phyloP scores from a whole-genome alignment of 768 basidiomycete genomes.

The Boletus eberwhitei region DNA sequence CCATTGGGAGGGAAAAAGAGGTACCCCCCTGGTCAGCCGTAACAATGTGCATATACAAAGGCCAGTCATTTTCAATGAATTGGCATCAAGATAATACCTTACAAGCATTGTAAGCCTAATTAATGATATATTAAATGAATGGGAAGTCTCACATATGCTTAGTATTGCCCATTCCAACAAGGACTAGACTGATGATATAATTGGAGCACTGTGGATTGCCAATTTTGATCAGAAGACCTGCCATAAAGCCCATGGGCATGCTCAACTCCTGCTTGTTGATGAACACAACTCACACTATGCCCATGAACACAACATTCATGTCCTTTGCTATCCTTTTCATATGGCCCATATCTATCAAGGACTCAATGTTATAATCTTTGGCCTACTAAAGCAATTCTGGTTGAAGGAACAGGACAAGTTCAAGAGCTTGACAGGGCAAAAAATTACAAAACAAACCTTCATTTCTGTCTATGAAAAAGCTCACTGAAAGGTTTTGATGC shows the following conservation, averaged over 20 bases:
- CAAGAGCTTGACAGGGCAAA: neutral
- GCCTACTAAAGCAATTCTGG: slow-evolving; percentile 34
- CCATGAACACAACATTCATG: slow-evolving; percentile 31
- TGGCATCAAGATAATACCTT: slow-evolving; percentile 19
- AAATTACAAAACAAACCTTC: too few species aligned
- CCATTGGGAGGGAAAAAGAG: too few species aligned
- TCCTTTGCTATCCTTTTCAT: slow-evolving; percentile 48
- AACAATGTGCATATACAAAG: slow-evolving; percentile 18
- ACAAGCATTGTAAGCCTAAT: too few species aligned
- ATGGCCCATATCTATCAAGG: too few species aligned
- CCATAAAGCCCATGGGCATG: slow-evolving; percentile 30
- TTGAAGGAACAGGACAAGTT: slow-evolving; percentile 13
- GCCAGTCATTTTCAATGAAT: slow-evolving; percentile 18
- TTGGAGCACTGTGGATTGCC: slow-evolving; percentile 27
- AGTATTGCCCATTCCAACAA: neutral
- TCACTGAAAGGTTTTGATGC: slow-evolving; percentile 16
- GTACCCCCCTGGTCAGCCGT: too few species aligned
- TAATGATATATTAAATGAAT: too few species aligned
- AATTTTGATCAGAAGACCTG: slow-evolving; percentile 33
- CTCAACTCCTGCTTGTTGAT: slow-evolving; percentile 40
- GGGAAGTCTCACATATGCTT: too few species aligned
- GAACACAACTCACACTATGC: slow-evolving; percentile 46
- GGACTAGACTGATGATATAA: slow-evolving; percentile 30
- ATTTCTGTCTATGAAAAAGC: slow-evolving; percentile 17
- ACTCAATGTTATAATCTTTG: too few species aligned